These are phyloP conservation scores for Boletus sensibilis DNA, from an alignment of 768 basidiomycete species.

Conservation along the genomic window DNA sequence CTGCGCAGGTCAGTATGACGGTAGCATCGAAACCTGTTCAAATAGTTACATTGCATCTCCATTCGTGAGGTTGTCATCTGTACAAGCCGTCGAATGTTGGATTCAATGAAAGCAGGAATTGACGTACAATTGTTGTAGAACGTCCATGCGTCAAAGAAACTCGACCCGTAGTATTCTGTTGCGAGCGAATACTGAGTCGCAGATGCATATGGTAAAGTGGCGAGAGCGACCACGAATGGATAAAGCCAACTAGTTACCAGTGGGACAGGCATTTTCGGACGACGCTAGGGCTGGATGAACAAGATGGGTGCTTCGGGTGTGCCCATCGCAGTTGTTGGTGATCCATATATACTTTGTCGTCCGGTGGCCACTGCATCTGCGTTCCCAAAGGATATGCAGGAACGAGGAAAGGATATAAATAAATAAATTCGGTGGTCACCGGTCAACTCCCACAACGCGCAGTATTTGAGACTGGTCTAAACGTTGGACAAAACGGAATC, in stretches of 20 bases:
- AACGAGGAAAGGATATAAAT: neutral
- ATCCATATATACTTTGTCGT: conserved; percentile 11
- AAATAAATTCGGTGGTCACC: neutral
- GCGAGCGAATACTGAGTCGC: conserved; percentile 49
- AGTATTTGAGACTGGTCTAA: too few species aligned
- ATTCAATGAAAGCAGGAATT: neutral
- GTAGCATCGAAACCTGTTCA: neutral
- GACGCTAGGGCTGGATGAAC: neutral
- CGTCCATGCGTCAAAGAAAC: conserved; percentile 68
- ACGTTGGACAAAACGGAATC: too few species aligned
- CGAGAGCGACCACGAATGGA: conserved; percentile 8
- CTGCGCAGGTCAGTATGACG: conserved; percentile 29
- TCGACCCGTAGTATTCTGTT: conserved; percentile 56
- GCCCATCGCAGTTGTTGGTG: neutral
- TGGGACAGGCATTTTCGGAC: conserved; percentile 8
- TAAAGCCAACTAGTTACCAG: conserved; percentile 1
- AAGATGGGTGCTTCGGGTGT: neutral
- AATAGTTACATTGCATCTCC: conserved; percentile 53
- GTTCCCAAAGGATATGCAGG: neutral
- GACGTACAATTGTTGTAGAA: conserved; percentile 57
- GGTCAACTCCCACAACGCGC: too few species aligned
- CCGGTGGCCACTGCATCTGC: neutral
- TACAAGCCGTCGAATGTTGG: neutral
- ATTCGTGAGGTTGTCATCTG: conserved; percentile 70
- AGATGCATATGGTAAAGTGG: conserved; percentile 9